A percentile compares a stretch with the other conserved stretches of the same genome.
Conservation (phyloP, 2,329 filamentous ascomycete species). For the Aciculosporium take region DNA sequence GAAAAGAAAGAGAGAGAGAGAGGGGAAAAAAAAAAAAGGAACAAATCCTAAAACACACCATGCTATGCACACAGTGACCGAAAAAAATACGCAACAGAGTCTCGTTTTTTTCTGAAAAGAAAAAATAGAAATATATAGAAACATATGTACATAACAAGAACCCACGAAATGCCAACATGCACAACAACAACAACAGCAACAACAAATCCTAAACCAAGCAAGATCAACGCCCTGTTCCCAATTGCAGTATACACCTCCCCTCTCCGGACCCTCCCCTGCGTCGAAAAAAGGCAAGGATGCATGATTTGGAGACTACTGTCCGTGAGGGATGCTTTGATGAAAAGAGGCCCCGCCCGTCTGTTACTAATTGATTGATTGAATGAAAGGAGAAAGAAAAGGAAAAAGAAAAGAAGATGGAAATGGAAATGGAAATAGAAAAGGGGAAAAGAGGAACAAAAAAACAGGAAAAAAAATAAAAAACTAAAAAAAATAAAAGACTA, state of each 20-base stretch:
- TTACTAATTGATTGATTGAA: neutral
- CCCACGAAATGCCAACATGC: neutral
- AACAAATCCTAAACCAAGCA: too few relatives aligned
- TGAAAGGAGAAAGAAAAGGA: neutral
- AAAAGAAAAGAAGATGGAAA: neutral
- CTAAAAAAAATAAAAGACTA: constrained; percentile 17
- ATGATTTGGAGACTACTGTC: too few relatives aligned
- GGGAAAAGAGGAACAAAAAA: neutral
- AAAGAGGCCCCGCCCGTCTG: constrained; percentile 11
- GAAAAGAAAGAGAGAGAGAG: neutral
- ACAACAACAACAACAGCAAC: too few relatives aligned
- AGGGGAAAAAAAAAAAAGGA: neutral
- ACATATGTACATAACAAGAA: neutral
- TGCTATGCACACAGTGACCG: too few relatives aligned
- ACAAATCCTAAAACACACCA: too few relatives aligned
- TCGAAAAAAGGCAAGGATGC: too few relatives aligned
- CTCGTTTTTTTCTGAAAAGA: too few relatives aligned
- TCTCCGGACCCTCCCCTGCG: too few relatives aligned
- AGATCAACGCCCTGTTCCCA: too few relatives aligned
- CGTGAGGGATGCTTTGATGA: too few relatives aligned
- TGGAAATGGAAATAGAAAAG: neutral
- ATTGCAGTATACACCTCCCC: too few relatives aligned
- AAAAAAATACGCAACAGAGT: too few relatives aligned
- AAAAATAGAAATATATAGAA: neutral
- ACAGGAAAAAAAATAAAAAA: neutral